Evolutionary conservation across 257 asterid species (phyloP), one percentile per base, ranked within the genome.

Genomic region (Petunia axillaris): DNA sequence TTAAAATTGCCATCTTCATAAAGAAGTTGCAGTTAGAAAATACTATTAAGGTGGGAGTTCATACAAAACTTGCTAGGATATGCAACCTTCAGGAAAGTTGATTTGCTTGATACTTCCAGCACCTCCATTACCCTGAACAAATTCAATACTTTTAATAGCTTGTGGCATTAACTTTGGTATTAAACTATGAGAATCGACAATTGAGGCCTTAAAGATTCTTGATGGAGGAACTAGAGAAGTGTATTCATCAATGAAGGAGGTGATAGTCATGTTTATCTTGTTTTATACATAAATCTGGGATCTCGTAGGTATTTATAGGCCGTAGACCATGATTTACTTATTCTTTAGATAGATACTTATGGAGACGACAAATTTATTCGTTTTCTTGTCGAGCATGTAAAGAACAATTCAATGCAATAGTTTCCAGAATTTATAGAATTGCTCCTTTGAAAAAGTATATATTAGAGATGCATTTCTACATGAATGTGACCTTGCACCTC

Each of bases 181-280:
- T 83, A 85, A 77, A 83, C 85, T 83, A 86, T 85, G 87, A 2
- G 87, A 85, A 38, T 87, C 87, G 36, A 81, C 71, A 7, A 87
- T 87, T 46, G 87, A 85, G 77, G 91, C 91, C 81, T 84, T 87
- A 80, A 87, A 87, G 86, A 87, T 87, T 79, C 87, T 83, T 62
- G 86, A 79, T 37, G 89, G 87, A 38, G 84, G 50, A 4, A 84
- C 15, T 2, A 83, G 85, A n/a, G 87, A 87, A 63, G 85, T 79
- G 77, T 87, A 79, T 41, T 87, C 87, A 36, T 87, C 87, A 38
- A 54, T 82, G 84, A 87, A 85, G 57, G 89, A 83, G 62, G 83
- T 58, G 64, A 58, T 58, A 14, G 60, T 2, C 60, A 54, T 54
- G 2, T 14, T 54, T 6, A 54, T 55, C 2, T 14, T 55, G 16